Conservation (phyloP, 2,329 filamentous ascomycete genomes). For the Dactylellina cionopaga region DNA sequence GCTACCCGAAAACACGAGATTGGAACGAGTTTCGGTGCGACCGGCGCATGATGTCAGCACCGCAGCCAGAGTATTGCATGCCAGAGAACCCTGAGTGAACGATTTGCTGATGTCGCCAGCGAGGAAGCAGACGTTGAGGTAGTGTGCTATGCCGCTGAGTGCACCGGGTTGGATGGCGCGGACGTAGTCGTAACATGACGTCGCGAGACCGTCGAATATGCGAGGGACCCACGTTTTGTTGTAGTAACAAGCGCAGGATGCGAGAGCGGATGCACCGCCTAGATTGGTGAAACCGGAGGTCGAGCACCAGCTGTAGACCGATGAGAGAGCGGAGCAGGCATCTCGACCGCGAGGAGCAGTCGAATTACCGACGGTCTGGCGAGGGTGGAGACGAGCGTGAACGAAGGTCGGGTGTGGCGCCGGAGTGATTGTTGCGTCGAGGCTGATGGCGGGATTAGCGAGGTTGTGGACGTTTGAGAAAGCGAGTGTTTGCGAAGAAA, state of each 20-base stretch:
- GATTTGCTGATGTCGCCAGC: slow-evolving; percentile 45
- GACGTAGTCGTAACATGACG: slow-evolving; percentile 47
- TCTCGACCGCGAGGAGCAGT: slow-evolving; percentile 29
- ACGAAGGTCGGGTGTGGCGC: slow-evolving; percentile 35
- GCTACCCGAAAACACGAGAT: slow-evolving; percentile 20
- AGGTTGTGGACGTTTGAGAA: background rate
- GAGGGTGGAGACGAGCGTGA: slow-evolving; percentile 34
- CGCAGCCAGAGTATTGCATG: slow-evolving; percentile 32
- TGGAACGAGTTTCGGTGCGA: slow-evolving; percentile 5
- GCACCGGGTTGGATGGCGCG: slow-evolving; percentile 28
- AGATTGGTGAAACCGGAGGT: slow-evolving; percentile 38
- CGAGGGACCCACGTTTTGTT: slow-evolving; percentile 28
- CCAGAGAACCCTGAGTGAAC: slow-evolving; percentile 30
- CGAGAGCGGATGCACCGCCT: slow-evolving; percentile 31
- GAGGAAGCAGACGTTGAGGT: slow-evolving; percentile 47
- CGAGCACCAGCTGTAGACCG: slow-evolving; percentile 49
- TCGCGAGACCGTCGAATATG: slow-evolving; percentile 40
- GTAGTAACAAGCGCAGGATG: slow-evolving; percentile 49
- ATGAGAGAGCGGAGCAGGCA: slow-evolving; percentile 49
- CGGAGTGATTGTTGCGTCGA: slow-evolving; percentile 40
- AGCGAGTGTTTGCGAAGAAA: slow-evolving; percentile 4
- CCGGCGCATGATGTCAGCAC: slow-evolving; percentile 34
- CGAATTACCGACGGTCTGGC: slow-evolving; percentile 12
- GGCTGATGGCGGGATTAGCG: slow-evolving; percentile 8
- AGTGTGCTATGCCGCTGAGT: slow-evolving; percentile 18